phyloP scores from a whole-genome alignment of 148 eudicot genomes.

The Nyssa sinensis region DNA sequence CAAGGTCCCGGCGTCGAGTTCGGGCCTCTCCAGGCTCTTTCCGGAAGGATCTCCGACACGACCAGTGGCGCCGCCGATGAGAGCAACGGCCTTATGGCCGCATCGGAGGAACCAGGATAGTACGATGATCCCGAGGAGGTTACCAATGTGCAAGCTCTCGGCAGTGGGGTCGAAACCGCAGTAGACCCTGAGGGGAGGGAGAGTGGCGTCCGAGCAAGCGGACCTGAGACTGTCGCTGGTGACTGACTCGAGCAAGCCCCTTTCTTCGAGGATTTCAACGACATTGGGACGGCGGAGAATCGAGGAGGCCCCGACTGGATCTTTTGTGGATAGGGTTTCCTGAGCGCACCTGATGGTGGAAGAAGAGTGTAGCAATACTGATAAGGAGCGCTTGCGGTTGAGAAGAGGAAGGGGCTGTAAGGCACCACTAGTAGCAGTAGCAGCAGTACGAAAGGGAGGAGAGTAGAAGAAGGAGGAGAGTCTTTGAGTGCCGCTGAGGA shows the following conservation, averaged over 20 bases:
- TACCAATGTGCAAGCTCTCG: constrained; percentile 79
- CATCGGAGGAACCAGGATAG: constrained; percentile 85
- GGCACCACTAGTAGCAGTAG: no score
- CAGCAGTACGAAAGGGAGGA: neutral
- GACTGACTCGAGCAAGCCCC: constrained; percentile 75
- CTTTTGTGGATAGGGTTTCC: constrained; percentile 10
- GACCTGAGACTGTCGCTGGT: constrained; percentile 56
- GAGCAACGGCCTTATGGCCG: constrained; percentile 69
- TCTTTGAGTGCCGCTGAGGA: neutral
- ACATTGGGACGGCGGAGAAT: constrained; percentile 36
- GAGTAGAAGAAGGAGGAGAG: neutral
- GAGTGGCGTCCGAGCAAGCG: constrained; percentile 26
- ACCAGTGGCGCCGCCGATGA: constrained; percentile 88
- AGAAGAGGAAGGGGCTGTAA: neutral
- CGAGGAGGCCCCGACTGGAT: neutral
- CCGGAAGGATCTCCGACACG: constrained; percentile 92
- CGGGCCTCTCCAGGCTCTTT: constrained; percentile 66
- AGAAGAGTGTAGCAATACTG: neutral
- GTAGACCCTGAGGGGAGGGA: constrained; percentile 56
- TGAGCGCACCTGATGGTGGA: neutral
- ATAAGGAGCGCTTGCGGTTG: neutral
- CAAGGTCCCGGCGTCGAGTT: constrained; percentile 52
- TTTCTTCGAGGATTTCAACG: constrained; percentile 53
- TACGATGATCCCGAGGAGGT: constrained; percentile 72
- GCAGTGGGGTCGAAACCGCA: constrained; percentile 96